Evolutionary conservation across 345 rosid species (phyloP), one percentile per base, ranked within the genome.

Genomic region (Alliaria petiolata): DNA sequence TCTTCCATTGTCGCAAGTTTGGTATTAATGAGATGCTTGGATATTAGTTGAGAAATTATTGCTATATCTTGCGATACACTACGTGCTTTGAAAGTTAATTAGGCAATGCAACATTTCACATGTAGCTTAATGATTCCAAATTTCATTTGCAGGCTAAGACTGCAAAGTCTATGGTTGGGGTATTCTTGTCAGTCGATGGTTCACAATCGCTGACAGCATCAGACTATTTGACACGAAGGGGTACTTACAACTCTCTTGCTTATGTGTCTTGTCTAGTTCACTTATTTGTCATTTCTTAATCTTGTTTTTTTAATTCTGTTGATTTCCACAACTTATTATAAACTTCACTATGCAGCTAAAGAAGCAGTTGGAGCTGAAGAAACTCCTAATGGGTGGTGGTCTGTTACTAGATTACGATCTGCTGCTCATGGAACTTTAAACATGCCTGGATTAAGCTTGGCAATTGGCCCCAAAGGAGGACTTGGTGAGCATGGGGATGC

Each of bases 401-500:
- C 87, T 60, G 97, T 95, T 31, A 87, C 91, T 70, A 84, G 93
- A 82, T 81, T 95, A 77, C 86, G 99, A 28, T 83, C 97, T 79
- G 92, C 92, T 71, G 97, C 97, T 57, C 99, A 81, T 83, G 99
- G 98, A 81, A 95, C 99, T 70, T 72, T 87, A 68, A 85, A 88
- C 79, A 78, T 86, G 80, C 81, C 92, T 30, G 98, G 95, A 69
- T 82, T 87, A 77, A 86, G 81, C 70, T 89, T 95, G 81, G 87
- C 78, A 61, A 80, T 95, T 69, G 99, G 98, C 53, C 97, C 98
- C 34, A 91, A 87, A 82, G 99, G 98, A 66, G 98, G 98, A 55
- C 89, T 91, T 75, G 99, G 99, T 71, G 98, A 91, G 67, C 91
- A 85, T 80, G 99, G 99, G 67, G 99, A 89, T 89, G 84, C 96